Evolutionary conservation across 805 yeast genomes (phyloP).

Genomic region (Metschnikowia matae): DNA sequence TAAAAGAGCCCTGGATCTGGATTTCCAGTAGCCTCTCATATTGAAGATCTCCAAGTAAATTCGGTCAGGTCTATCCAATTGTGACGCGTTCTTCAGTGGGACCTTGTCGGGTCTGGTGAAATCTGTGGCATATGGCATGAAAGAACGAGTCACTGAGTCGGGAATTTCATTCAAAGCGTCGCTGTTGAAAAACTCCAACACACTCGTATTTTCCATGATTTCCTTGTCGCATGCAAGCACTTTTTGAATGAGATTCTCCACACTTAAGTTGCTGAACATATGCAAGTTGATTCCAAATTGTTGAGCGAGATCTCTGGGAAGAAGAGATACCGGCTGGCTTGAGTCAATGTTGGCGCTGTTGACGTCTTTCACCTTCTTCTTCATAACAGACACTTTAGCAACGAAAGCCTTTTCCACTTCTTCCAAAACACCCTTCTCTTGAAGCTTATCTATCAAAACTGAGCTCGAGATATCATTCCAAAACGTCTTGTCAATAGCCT

Average conservation of each 20-base stretch:
- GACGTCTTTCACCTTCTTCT: conserved; percentile 34
- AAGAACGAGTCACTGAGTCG: conserved; percentile 48
- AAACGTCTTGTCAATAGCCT: conserved; percentile 76
- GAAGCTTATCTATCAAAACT: conserved; percentile 56
- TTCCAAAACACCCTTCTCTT: conserved; percentile 72
- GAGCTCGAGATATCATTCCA: conserved; percentile 71
- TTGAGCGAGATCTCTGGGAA: conserved; percentile 76
- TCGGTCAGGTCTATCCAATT: conserved; percentile 65
- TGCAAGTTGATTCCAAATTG: conserved; percentile 79
- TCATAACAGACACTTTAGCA: conserved; percentile 57
- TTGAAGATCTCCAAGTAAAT: conserved; percentile 67
- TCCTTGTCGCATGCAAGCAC: conserved; percentile 59
- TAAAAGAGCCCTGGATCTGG: conserved; percentile 60
- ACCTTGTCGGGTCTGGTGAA: conserved; percentile 20
- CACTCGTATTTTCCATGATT: conserved; percentile 49
- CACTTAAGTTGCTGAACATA: conserved; percentile 50
- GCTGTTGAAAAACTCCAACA: conserved; percentile 65
- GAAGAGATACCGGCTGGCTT: conserved; percentile 38
- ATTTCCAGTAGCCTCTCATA: conserved; percentile 66
- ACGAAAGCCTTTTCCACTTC: conserved; percentile 87
- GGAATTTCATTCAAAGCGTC: conserved; percentile 63
- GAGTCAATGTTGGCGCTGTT: conserved; percentile 35
- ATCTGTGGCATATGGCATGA: conserved; percentile 62
- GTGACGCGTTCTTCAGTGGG: conserved; percentile 20
- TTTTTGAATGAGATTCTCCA: conserved; percentile 49